Evolutionary conservation across 176 grass and related monocot species (phyloP), one percentile per base, ranked within the genome.

Genomic region (Thinopyrum elongatum): DNA sequence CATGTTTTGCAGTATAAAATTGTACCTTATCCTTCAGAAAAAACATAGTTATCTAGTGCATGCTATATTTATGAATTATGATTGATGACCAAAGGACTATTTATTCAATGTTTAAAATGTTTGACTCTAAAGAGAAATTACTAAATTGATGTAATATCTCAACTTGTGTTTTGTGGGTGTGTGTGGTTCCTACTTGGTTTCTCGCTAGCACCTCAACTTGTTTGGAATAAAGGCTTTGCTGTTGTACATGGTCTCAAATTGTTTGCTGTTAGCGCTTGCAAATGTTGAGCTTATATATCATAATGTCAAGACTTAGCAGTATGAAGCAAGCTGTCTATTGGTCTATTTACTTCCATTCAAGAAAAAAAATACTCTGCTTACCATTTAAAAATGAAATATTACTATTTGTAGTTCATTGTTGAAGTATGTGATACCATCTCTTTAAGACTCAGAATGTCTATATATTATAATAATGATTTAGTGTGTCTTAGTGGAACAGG

Each of bases 401-500:
- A 31, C 30, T 31, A 26, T 85, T 59, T 82, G 59, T 68, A 35
- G 5, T 55, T 59, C 16, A 21, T 22, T 7, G 39, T 21, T 68
- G 17, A 38, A 68, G 14, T 12, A 31, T 34, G 30, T 31, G 36
- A 31, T 34, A 34, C 33, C 33, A 34, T 34, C 33, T 34, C 33
- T 34, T 34, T 34, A 34, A 34, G 33, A 34, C 33, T 34, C 33
- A 34, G 33, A 34, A 34, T 34, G 33, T 34, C 33, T 34, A 70
- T 17, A 87, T 95, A 25, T 34, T 25, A 15, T 57, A 68, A 35
- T 35, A 70, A 57, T 36, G 47, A 70, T 49, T 61, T 31, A 22
- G 3, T 47, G 44, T 70, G 70, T 77, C 15, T 71, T 41, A 98
- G 95, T 87, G 95, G 93, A 61, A 98, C 93, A 13, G 93, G 95